Evolutionary conservation across 208 protist genomes (phyloP).

Genomic region (Acanthamoeba lenticulata): DNA sequence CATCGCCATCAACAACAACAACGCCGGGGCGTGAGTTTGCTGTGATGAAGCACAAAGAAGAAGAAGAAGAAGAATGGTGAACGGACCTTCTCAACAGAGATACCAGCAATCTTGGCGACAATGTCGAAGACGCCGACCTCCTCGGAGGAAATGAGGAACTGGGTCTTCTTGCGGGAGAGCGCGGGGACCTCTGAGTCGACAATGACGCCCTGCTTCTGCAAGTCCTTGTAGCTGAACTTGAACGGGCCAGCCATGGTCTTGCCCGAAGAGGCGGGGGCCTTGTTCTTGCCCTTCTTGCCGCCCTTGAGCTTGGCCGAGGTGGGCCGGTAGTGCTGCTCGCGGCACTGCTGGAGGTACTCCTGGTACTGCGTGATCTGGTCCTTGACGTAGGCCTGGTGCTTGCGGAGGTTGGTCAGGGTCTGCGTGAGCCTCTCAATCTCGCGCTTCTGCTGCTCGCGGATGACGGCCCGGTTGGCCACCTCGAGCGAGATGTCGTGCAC

Average conservation of each 20-base stretch:
- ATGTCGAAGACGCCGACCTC: slow-evolving; percentile 82
- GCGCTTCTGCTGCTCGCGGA: slow-evolving; percentile 82
- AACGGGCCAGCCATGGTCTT: no score
- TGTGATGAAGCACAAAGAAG: neutral
- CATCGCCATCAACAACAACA: neutral
- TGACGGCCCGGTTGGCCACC: slow-evolving; percentile 79
- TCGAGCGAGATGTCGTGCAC: slow-evolving; percentile 84
- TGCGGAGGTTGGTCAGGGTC: slow-evolving; percentile 72
- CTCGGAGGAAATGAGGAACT: slow-evolving; percentile 80
- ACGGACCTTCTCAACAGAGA: slow-evolving; percentile 48
- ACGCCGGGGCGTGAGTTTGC: neutral
- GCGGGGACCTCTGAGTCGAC: slow-evolving; percentile 78
- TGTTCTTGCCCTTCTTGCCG: slow-evolving; percentile 70
- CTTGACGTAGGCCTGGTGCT: slow-evolving; percentile 81
- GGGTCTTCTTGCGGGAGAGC: slow-evolving; percentile 76
- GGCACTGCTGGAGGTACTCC: slow-evolving; percentile 79
- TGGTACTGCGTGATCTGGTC: slow-evolving; percentile 83
- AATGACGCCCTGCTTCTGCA: slow-evolving; percentile 77
- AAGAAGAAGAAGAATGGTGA: neutral
- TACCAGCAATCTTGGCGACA: slow-evolving; percentile 79
- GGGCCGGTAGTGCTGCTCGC: slow-evolving; percentile 78
- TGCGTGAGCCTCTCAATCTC: slow-evolving; percentile 79
- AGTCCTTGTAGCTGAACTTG: slow-evolving; percentile 68
- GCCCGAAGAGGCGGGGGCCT: no score
- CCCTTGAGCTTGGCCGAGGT: slow-evolving; percentile 40